Base-by-base conservation (phyloP, 306 rosid genomes). In the Potentilla sterilis region DNA sequence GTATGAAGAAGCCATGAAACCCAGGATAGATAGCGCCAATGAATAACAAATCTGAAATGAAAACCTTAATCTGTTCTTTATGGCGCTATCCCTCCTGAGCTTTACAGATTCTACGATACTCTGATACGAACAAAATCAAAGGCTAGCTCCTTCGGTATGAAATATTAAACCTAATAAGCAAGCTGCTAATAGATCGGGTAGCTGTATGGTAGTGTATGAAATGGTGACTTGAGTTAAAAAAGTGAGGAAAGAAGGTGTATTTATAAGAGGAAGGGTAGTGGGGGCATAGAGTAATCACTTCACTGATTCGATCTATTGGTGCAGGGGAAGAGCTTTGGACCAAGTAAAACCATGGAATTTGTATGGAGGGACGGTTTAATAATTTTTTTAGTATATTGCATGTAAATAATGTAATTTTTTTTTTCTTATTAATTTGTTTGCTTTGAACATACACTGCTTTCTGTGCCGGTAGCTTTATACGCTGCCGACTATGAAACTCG, bases 81-180 rank as follows among this genome's bases (percentile, higher is more conserved):
- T 28, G 93, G 94, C 91, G 97, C 94, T 91, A 91, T 91, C 97
- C 97, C 97, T 91, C 97, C 97, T 91, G 97, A 91, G 92, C 97
- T 91, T 89, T 28, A 89, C 85, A 71, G 90, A 87, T 82, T 84
- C 81, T 76, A 28, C 83, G 69, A 5, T 87, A 89, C 92, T 81
- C 54, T 52, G 59, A 52, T 19, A 48, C 19, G 9, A 13, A 42
- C 9, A 11, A 32, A 61, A 34, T 22, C 42, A 28, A 69, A 3
- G 0, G 47, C n/a, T 22, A 51, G 13, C 19, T 40, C 37, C 6
- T n/a, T 67, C 47, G 22, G 4, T 35, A 73, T 19, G 24, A 10
- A 52, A 34, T 28, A 72, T 5, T 44, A 68, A 67, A 48, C 61
- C 12, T 47, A 41, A 62, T 28, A 41, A 28, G 12, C 57, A 19